Evolutionary conservation across 2,329 filamentous ascomycete species (phyloP).

Genomic region (Iodosphaeria phyllophila): DNA sequence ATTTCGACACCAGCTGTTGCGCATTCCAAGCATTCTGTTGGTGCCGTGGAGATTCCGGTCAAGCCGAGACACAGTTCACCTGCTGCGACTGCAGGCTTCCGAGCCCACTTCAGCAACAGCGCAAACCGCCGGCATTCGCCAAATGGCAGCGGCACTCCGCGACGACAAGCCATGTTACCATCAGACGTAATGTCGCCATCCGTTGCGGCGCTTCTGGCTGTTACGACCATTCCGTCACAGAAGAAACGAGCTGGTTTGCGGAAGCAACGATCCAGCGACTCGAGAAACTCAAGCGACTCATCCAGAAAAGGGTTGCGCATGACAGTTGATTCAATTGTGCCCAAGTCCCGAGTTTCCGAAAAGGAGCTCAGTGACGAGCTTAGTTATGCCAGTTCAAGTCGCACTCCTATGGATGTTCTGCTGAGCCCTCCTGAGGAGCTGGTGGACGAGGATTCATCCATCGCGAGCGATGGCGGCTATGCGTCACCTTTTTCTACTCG

Average conservation of each 20-base stretch:
- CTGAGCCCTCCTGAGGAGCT: constrained; percentile 41
- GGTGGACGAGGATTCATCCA: constrained; percentile 25
- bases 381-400: constrained; percentile 24
- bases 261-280: constrained; percentile 10
- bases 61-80: no score
- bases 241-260: constrained; percentile 17
- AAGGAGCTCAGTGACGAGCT: constrained; percentile 32
- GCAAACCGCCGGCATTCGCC: constrained; percentile 15
- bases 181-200: constrained; percentile 38
- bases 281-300: no score
- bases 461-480: constrained; percentile 29
- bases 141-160: constrained; percentile 10
- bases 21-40: no score
- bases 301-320: constrained; percentile 16
- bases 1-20: no score
- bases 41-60: constrained; percentile 35
- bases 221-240: constrained; percentile 39
- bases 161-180: constrained; percentile 24
- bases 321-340: constrained; percentile 37
- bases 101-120: constrained; percentile 17
- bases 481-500: constrained; percentile 33
- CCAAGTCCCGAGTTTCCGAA: constrained; percentile 32
- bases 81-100: no score
- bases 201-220: constrained; percentile 39
- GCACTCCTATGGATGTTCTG: constrained; percentile 37